Base-by-base conservation (phyloP, 345 rosid species). In the Populus nigra region DNA sequence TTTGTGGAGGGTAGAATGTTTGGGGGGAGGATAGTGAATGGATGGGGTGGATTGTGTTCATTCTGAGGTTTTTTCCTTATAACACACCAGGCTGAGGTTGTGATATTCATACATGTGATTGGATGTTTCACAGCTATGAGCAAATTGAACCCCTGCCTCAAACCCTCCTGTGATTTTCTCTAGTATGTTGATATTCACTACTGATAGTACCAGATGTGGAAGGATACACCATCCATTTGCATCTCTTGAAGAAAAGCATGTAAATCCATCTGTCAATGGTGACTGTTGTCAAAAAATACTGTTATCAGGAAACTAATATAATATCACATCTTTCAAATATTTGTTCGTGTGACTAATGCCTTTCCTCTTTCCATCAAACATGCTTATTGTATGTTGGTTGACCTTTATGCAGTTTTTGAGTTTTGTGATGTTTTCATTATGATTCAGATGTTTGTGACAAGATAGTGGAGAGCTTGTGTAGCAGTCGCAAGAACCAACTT, bases 391-490 rank as follows among this genome's bases (percentile, higher is more conserved):
- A 65, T 53, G 29, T 39, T 31, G 47, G 61, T 57, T 71, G 55
- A 73, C 25, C 65, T 22, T 35, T 22, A 7, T 63, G 13, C 29
- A 20, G 7, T 27, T 77, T 63, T 36, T 68, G 35, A 36, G 63
- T 35, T 71, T 57, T 74, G 25, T 61, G 18, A 5, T 65, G 50
- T 80, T 69, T 20, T 70, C 8, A 27, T 53, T 80, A 27, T 78
- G 76, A 41, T 84, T 82, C 93, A 93, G 99, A 91, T 87, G 53
- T 87, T 22, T 93, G 97, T 49, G 93, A 96, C 87, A 88, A 90
- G 85, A 89, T 96, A 79, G 91, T 93, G 62, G 94, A 93, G 75
- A 89, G 84, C 85, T 88, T 93, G 88, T 91, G 93, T 71, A 84
- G 96, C 78, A 93, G 90, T 82, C 85, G 92, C 80, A 93, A 89